Base-by-base conservation (phyloP, 2,329 filamentous ascomycete species). In the Penicillium brasilianum region DNA sequence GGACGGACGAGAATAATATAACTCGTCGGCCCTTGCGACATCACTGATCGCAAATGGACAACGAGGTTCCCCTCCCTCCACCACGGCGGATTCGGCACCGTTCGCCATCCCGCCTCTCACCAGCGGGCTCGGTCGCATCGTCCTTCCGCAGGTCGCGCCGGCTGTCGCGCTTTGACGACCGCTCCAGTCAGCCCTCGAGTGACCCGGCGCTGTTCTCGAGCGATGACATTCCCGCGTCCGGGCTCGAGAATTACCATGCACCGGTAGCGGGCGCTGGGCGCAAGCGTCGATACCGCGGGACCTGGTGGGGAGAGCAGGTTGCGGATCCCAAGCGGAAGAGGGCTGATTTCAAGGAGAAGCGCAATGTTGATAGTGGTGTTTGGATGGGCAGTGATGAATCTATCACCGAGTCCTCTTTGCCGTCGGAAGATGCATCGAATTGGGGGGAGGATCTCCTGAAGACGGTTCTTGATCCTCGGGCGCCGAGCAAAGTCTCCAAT, bases 341-440 rank as follows among this genome's bases (percentile, higher is more conserved):
- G 58, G 74, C 73, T 3, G 75, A 77, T 41, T 81, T 81, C 46
- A 80, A 77, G 64, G 74, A 76, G 34, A 80, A 79, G 67, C 72
- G 80, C 22, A 69, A 80, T 62, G 70, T 80, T 30, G 80, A 82
- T 60, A 80, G 78, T 68, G 80, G 80, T 59, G 78, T 82, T 11
- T 82, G 79, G 75, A 80, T 82, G 78, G 78, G 75, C 2, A 81
- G 79, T 65, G 80, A 82, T 66, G 77, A 79, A 60, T 77, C 77
- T 9, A 70, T 68, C 3, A 71, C 69, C 2, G 72, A 74, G 7
- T 71, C 72, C 41, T 69, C 75, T 48, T 69, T 77, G 48, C 63
- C 70, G 1, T 76, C 74, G 4, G 74, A 75, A 54, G 77, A 78
- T 72, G 67, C 71, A 16, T 69, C 72, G 16, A 59, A 57, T 13